These are phyloP conservation scores for Leucaena leucocephala DNA, from an alignment of 306 rosid genomes.

Conservation along the genomic window DNA sequence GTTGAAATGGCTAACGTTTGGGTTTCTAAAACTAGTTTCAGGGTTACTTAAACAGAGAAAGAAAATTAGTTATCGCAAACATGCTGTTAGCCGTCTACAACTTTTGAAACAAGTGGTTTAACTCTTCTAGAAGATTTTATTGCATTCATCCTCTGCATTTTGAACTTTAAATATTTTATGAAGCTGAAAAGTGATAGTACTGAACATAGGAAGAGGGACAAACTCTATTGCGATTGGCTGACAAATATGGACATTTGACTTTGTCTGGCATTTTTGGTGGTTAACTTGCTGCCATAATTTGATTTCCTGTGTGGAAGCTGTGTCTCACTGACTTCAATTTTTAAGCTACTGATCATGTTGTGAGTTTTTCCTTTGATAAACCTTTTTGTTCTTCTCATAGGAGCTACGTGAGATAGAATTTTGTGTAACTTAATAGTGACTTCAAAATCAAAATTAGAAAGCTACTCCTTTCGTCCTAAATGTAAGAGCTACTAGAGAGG, in stretches of 20 bases:
- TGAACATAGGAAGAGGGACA: background rate
- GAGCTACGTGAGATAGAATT: background rate
- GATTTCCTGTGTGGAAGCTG: slow-evolving; percentile 2
- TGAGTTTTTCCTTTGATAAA: background rate
- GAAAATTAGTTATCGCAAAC: background rate
- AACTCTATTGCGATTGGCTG: background rate
- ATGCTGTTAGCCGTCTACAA: background rate
- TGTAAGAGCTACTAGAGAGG: too few relatives aligned
- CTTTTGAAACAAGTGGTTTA: background rate
- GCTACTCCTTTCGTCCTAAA: background rate
- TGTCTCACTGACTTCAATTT: background rate
- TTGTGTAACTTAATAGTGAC: background rate
- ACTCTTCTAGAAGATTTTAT: background rate
- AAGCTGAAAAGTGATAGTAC: background rate
- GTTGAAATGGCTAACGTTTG: background rate
- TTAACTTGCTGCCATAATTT: background rate
- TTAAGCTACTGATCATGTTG: background rate
- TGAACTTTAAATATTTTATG: background rate
- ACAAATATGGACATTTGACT: background rate
- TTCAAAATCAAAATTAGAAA: slow-evolving; percentile 1
- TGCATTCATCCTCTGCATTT: background rate
- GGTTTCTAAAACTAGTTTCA: slow-evolving; percentile 4
- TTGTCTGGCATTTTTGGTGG: background rate
- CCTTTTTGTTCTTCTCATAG: background rate
- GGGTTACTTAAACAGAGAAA: background rate